Evolutionary conservation across 441 rosid genomes (phyloP).

Genomic region (Populus tomentosa): DNA sequence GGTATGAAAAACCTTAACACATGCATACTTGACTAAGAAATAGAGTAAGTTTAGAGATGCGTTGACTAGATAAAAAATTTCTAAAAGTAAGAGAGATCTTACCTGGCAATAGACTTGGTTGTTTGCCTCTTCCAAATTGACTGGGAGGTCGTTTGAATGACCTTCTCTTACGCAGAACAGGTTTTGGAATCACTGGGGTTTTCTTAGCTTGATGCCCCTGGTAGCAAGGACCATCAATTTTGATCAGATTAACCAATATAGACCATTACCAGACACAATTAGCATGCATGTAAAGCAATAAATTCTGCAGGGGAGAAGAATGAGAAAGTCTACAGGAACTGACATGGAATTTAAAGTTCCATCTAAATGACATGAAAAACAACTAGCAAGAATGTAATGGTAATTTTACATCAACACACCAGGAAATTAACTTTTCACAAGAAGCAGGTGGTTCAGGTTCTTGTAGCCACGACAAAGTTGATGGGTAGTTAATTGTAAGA

Average conservation of each 20-base stretch:
- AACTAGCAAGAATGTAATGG: neutral
- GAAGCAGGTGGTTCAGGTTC: neutral
- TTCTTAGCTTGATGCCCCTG: constrained; percentile 70
- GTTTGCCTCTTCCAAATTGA: constrained; percentile 75
- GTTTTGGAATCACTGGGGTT: constrained; percentile 52
- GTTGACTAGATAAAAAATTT: neutral
- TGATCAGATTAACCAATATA: neutral
- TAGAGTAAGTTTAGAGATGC: neutral
- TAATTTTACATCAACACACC: neutral
- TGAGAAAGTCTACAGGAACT: neutral
- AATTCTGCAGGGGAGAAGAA: neutral
- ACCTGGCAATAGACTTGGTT: constrained; percentile 52
- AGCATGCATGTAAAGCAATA: neutral
- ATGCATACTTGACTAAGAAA: neutral
- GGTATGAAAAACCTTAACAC: neutral
- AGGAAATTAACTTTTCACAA: neutral
- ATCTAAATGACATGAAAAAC: neutral
- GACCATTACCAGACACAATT: neutral
- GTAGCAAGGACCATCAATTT: constrained; percentile 12
- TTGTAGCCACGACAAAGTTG: neutral
- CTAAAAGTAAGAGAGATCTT: neutral
- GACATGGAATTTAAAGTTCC: neutral
- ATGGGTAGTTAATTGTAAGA: neutral
- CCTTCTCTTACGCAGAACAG: constrained; percentile 72
- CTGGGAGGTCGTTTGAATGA: constrained; percentile 73